Base-by-base conservation (phyloP, 768 basidiomycete species). In the Suillus hirtellus region DNA sequence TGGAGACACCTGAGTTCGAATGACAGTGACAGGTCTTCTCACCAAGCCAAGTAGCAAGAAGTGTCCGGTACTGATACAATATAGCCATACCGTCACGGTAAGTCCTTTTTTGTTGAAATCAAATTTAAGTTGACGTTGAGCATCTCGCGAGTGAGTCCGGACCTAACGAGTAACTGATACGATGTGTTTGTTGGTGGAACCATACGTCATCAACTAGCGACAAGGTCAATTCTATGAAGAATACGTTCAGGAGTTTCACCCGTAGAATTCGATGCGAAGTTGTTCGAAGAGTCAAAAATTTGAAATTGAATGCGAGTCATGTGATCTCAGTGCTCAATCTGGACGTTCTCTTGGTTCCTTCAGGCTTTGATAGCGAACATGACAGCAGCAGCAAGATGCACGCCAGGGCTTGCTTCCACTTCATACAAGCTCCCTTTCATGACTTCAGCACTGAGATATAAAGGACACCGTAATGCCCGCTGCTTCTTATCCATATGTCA, bases 401-500 rank as follows among this genome's bases (percentile, higher is more conserved):
- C 21, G 11, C 31, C 34, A 35, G 60, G 44, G 21, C 54, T 59
- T 60, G 31, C 53, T 21, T 60, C 52, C 21, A 60, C 54, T 5
- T 53, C 60, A 14, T 50, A 60, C 27, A 60, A 58, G 19, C 9
- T 59, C 35, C 34, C 53, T 21, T 49, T 37, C 37, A 14, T 35
- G 11, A 14, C 31, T 35, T 56, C 52, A n/a, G 10, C 55, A 31
- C 19, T 42, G 40, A 24, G 5, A 31, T 7, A 27, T 24, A 40
- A 7, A 19, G 38, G 5, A 3, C 56, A 58, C 7, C 24, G 17
- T 17, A 11, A 56, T 56, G 4, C 24, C 15, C 63, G 67, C 19
- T 59, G 14, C 9, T 74, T 75, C 53, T 72, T 73, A 35, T 75
- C 65, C 10, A 65, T 70, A 1, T 12, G 60, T 6, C 44, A 52